Evolutionary conservation across 2,329 filamentous ascomycete genomes (phyloP).

Genomic region (Fusarium sp.): DNA sequence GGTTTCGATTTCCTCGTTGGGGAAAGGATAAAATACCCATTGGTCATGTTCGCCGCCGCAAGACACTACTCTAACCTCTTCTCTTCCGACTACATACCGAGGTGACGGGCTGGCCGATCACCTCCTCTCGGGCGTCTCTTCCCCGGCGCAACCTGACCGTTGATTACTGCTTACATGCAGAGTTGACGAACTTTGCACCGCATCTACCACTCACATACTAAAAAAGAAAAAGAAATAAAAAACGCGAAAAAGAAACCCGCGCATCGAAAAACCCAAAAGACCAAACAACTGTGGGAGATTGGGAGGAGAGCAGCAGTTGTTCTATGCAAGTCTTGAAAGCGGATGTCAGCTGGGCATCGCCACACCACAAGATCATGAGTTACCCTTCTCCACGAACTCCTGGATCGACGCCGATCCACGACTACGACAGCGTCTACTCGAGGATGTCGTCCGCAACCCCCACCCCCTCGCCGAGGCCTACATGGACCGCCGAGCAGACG

Average conservation of each 20-base stretch:
- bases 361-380: slow-evolving; percentile 56
- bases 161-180: slow-evolving; percentile 41
- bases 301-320: slow-evolving; percentile 45
- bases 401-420: slow-evolving; percentile 62
- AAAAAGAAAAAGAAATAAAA: slow-evolving; percentile 40
- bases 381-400: slow-evolving; percentile 56
- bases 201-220: slow-evolving; percentile 30
- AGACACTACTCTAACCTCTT: slow-evolving; percentile 66
- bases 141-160: slow-evolving; percentile 40
- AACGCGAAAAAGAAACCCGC: slow-evolving; percentile 48
- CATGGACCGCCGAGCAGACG: slow-evolving; percentile 62
- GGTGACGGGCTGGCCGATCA: slow-evolving; percentile 66
- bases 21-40: slow-evolving; percentile 52
- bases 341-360: slow-evolving; percentile 50
- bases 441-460: slow-evolving; percentile 67
- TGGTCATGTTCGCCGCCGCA: slow-evolving; percentile 68
- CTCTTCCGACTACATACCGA: slow-evolving; percentile 71
- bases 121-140: slow-evolving; percentile 60
- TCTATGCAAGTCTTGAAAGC: slow-evolving; percentile 26
- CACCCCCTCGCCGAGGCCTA: slow-evolving; percentile 67
- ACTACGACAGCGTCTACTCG: slow-evolving; percentile 63
- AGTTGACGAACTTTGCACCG: slow-evolving; percentile 32
- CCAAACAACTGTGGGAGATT: slow-evolving; percentile 43
- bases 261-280: not conserved
- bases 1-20: slow-evolving; percentile 47